Evolutionary conservation across 2,329 filamentous ascomycete species (phyloP).

Genomic region (Hymenoscyphus occultus): DNA sequence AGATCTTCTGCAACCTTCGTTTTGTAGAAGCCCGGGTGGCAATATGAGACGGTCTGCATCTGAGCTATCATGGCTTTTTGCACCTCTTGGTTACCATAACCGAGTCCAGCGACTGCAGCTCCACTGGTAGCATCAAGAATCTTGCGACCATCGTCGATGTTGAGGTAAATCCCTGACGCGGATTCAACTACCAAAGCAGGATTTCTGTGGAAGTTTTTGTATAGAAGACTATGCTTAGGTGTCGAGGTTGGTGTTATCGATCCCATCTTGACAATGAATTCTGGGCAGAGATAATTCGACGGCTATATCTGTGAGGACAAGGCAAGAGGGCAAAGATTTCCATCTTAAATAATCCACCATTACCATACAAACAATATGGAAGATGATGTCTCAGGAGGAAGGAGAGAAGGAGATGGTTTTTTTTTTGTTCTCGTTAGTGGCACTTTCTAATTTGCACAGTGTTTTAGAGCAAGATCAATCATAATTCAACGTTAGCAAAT

Average conservation of each 20-base stretch:
- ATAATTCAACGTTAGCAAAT: neutral
- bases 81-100: conserved; percentile 59
- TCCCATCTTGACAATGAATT: neutral
- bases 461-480: neutral
- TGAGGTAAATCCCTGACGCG: conserved; percentile 13
- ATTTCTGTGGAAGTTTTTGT: conserved; percentile 2
- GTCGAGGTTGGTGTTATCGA: neutral
- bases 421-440: neutral
- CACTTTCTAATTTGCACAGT: neutral
- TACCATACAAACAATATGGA: neutral
- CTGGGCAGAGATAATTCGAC: neutral
- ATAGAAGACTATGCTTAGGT: neutral
- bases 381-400: neutral
- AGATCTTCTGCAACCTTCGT: conserved; percentile 9
- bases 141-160: conserved; percentile 42
- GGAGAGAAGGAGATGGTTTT: too few species aligned
- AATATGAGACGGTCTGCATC: conserved; percentile 13
- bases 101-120: conserved; percentile 67
- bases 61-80: conserved; percentile 48
- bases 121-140: conserved; percentile 71
- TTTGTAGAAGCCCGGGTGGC: conserved; percentile 4
- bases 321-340: neutral
- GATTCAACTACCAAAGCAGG: conserved; percentile 8
- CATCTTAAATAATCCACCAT: neutral
- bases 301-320: neutral